Percentiles rank a stretch among this genome's conserved stretches.
Conservation (phyloP, 1,284 basidiomycete genomes). For the Meira miltonrushii region DNA sequence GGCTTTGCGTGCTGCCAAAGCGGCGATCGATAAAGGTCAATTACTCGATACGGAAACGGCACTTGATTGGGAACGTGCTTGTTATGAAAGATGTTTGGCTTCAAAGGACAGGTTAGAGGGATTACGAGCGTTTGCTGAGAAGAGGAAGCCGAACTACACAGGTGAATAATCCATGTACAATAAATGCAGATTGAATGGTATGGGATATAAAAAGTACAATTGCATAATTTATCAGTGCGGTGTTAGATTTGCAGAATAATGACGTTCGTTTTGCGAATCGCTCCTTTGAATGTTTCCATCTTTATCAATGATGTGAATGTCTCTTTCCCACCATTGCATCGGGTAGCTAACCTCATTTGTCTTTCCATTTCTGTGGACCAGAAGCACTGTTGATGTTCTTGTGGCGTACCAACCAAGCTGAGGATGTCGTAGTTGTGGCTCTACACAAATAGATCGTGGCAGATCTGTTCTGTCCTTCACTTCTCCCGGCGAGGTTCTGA, state of each 20-base stretch:
- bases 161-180: conserved; percentile 8
- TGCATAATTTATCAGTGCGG: background rate
- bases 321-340: conserved; percentile 10
- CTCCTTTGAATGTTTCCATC: background rate
- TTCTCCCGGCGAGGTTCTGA: background rate
- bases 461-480: background rate
- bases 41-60: conserved; percentile 70
- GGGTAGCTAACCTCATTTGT: background rate
- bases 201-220: too few relatives aligned
- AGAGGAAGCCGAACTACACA: conserved; percentile 71
- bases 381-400: conserved; percentile 10
- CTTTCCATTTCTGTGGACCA: conserved; percentile 8
- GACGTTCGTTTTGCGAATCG: background rate
- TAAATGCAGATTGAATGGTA: too few relatives aligned
- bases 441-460: background rate
- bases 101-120: conserved; percentile 79
- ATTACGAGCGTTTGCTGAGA: conserved; percentile 80
- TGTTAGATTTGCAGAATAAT: background rate
- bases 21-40: conserved; percentile 73
- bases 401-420: conserved; percentile 6
- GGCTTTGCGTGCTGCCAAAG: conserved; percentile 80
- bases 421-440: background rate
- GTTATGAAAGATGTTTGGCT: conserved; percentile 76
- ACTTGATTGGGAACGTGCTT: conserved; percentile 78
- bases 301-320: conserved; percentile 8